Evolutionary conservation across 345 rosid species (phyloP).

Genomic region (Syzygium grande): DNA sequence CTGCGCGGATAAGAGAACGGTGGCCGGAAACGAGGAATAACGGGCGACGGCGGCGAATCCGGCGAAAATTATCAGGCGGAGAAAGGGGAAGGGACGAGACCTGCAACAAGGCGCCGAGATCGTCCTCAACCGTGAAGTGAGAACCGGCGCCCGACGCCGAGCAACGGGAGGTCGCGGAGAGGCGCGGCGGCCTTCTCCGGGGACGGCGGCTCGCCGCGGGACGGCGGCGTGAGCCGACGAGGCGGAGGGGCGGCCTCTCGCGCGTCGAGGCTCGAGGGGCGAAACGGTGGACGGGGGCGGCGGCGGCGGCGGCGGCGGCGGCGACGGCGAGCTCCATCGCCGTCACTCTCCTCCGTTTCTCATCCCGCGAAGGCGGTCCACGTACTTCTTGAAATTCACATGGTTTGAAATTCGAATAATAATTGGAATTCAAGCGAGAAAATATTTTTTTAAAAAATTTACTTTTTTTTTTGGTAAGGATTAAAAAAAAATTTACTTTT

Average conservation of each 20-base stretch:
- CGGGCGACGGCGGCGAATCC: background rate
- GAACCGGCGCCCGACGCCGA: background rate
- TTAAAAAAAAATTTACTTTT: too few relatives aligned
- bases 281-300: background rate
- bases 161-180: background rate
- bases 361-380: background rate
- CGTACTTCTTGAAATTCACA: too few relatives aligned
- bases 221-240: background rate
- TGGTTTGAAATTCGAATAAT: too few relatives aligned
- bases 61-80: background rate
- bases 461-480: too few relatives aligned
- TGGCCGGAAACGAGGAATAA: background rate
- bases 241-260: background rate
- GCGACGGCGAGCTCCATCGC: background rate
- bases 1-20: background rate
- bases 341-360: background rate
- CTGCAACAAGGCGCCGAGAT: constrained; percentile 36
- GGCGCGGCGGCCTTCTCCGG: background rate
- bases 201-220: background rate
- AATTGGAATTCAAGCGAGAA: too few relatives aligned
- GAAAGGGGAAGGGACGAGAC: constrained; percentile 13
- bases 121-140: constrained; percentile 18
- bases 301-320: background rate
- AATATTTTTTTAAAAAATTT: too few relatives aligned
- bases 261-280: background rate